These are phyloP conservation scores for Ogataea paraovalis DNA, from an alignment of 805 yeast species.

Conservation along the genomic window DNA sequence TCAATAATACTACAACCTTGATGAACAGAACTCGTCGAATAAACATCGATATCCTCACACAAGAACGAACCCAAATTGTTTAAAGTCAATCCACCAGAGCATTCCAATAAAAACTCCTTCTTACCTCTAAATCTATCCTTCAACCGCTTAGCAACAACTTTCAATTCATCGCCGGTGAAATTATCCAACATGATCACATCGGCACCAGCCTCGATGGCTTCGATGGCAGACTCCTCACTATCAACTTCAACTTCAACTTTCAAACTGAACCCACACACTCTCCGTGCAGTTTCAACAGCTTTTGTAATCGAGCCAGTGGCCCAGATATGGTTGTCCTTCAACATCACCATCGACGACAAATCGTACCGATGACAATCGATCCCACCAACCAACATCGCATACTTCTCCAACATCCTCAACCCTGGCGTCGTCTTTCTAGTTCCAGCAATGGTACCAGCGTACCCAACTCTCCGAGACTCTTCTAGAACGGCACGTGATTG, in stretches of 20 bases:
- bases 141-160: slow-evolving; percentile 57
- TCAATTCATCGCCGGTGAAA: slow-evolving; percentile 64
- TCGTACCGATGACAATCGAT: slow-evolving; percentile 91
- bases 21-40: slow-evolving; percentile 86
- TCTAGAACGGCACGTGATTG: slow-evolving; percentile 53
- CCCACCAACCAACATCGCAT: slow-evolving; percentile 94
- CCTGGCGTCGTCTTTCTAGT: slow-evolving; percentile 99
- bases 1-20: slow-evolving; percentile 87
- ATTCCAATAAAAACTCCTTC: slow-evolving; percentile 66
- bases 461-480: slow-evolving; percentile 66
- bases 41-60: slow-evolving; percentile 79
- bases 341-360: slow-evolving; percentile 90
- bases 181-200: slow-evolving; percentile 95
- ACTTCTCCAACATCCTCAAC: slow-evolving; percentile 79
- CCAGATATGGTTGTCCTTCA: slow-evolving; percentile 91
- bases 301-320: slow-evolving; percentile 87
- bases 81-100: slow-evolving; percentile 85
- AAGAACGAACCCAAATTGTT: slow-evolving; percentile 62
- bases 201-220: slow-evolving; percentile 93
- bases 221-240: slow-evolving; percentile 78
- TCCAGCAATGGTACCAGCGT: slow-evolving; percentile 84
- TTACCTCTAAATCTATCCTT: slow-evolving; percentile 51
- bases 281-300: slow-evolving; percentile 74
- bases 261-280: slow-evolving; percentile 81
- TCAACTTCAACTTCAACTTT: slow-evolving; percentile 94